These are phyloP conservation scores for Cubamyces lactineus DNA, from an alignment of 768 basidiomycete genomes.

Conservation along the genomic window DNA sequence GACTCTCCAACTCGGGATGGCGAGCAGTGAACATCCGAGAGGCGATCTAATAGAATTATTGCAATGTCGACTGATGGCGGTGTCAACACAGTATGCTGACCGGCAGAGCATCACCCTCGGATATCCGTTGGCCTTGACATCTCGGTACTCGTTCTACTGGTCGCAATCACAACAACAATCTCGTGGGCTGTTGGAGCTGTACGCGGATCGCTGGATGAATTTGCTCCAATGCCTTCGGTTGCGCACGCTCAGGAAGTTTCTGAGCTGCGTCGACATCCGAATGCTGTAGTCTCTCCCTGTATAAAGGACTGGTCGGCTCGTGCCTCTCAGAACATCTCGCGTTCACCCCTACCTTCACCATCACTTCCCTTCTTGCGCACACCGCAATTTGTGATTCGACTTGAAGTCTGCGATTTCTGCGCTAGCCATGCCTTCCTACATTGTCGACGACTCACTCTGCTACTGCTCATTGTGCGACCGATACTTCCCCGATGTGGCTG, in stretches of 20 bases:
- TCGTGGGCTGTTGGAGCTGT: background rate
- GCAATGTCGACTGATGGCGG: background rate
- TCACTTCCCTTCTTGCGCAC: background rate
- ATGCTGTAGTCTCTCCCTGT: background rate
- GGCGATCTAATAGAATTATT: background rate
- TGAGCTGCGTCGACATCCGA: background rate
- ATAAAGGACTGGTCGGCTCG: background rate
- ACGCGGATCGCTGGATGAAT: background rate
- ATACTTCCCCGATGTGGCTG: constrained; percentile 35
- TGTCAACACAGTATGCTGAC: background rate
- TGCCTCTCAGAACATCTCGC: background rate
- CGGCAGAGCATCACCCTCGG: no score
- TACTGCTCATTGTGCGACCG: constrained; percentile 42
- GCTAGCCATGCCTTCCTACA: constrained; percentile 9
- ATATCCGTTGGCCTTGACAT: background rate
- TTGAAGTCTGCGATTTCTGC: constrained; percentile 4
- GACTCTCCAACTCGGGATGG: no score
- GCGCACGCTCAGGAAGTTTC: background rate
- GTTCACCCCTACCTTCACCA: background rate
- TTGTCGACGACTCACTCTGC: constrained; percentile 17
- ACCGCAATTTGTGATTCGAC: background rate
- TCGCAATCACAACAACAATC: background rate
- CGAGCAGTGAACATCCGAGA: no score
- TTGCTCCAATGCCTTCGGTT: background rate
- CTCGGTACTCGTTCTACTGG: background rate